Evolutionary conservation across 1,284 basidiomycete genomes (phyloP).

Genomic region (Dichomitus squalens): DNA sequence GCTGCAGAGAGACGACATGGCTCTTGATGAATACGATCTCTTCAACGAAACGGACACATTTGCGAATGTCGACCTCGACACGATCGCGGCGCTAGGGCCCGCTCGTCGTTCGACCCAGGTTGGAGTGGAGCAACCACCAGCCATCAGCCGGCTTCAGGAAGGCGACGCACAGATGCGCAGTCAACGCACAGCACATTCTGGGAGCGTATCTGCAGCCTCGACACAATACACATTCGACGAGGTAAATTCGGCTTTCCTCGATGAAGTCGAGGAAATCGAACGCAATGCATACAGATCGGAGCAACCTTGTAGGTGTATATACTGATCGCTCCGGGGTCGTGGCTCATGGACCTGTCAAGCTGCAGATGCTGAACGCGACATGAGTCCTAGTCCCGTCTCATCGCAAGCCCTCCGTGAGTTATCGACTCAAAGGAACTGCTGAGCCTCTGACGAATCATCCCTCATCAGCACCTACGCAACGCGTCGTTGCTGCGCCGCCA

Average conservation of each 20-base stretch:
- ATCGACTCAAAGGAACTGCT: too few species aligned
- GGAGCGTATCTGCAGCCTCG: conserved; percentile 1
- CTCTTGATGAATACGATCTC: conserved; percentile 13
- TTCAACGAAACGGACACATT: conserved; percentile 20
- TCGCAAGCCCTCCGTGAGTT: background rate
- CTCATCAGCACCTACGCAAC: background rate
- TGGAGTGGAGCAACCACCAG: background rate
- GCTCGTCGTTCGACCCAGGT: background rate
- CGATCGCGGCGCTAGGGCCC: conserved; percentile 22
- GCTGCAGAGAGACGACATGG: background rate
- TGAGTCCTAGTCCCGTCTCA: background rate
- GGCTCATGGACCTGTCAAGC: background rate
- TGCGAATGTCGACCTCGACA: conserved; percentile 24
- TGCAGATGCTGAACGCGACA: background rate
- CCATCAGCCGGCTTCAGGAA: background rate
- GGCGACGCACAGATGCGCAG: background rate
- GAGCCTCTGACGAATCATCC: background rate
- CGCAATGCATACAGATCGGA: background rate
- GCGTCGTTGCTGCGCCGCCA: background rate
- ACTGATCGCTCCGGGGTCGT: too few species aligned
- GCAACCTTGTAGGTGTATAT: background rate
- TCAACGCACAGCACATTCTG: background rate
- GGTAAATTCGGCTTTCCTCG: conserved; percentile 2
- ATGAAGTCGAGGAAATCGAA: conserved; percentile 1
- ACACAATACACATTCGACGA: conserved; percentile 33